These are phyloP conservation scores for Nemophila menziesii DNA, from an alignment of 257 asterid genomes.

Conservation along the genomic window DNA sequence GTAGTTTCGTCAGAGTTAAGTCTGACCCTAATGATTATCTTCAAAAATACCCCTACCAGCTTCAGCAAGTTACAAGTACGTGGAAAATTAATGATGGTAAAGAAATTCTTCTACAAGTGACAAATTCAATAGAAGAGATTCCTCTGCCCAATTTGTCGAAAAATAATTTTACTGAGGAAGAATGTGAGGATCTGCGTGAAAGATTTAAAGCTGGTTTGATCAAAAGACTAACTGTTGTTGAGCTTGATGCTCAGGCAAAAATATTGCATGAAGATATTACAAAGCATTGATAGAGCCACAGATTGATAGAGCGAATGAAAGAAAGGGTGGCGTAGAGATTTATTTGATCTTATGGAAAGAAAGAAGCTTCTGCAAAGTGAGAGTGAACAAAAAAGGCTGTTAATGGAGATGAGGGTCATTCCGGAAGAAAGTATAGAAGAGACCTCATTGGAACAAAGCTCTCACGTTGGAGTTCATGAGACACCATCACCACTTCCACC, in stretches of 20 bases:
- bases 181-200: conserved; percentile 57
- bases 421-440: no score
- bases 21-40: conserved; percentile 62
- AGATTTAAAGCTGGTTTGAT: conserved; percentile 66
- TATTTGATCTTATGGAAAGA: no score
- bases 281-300: conserved; percentile 40
- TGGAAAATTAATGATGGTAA: conserved; percentile 26
- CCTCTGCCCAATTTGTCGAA: conserved; percentile 51
- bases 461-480: no score
- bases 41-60: conserved; percentile 68
- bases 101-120: conserved; percentile 43
- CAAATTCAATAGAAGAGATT: conserved; percentile 43
- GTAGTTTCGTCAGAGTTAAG: conserved; percentile 81
- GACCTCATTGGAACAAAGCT: no score
- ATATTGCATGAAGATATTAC: conserved; percentile 65
- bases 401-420: no score
- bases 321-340: conserved; percentile 84
- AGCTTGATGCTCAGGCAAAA: conserved; percentile 58
- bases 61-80: conserved; percentile 70
- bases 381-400: no score
- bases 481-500: no score
- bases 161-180: conserved; percentile 69
- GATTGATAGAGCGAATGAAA: conserved; percentile 80
- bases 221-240: conserved; percentile 54
- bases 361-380: no score